Percentiles rank a stretch among this genome's conserved stretches.
Evolutionary conservation across 148 eudicot species (phyloP).

Genomic region (Rhododendron ferrugineum): DNA sequence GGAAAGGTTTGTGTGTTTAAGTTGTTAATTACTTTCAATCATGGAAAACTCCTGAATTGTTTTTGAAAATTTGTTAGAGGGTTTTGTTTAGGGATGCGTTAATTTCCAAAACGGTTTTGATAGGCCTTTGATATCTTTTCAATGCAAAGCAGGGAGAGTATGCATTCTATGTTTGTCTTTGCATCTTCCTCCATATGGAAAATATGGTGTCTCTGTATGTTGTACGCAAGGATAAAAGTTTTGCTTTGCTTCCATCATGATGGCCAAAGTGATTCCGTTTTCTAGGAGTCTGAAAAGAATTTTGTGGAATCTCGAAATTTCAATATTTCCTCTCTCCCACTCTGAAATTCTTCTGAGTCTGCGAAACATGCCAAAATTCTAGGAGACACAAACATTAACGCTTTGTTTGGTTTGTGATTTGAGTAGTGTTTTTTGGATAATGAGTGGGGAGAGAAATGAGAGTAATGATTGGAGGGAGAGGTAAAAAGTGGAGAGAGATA

Average conservation of each 20-base stretch:
- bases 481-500: too few relatives aligned
- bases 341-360: not conserved
- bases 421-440: too few relatives aligned
- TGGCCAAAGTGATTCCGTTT: not conserved
- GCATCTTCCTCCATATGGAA: not conserved
- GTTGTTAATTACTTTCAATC: not conserved
- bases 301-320: not conserved
- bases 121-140: not conserved
- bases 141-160: not conserved
- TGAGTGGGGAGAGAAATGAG: too few relatives aligned
- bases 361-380: not conserved
- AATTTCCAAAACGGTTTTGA: not conserved
- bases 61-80: not conserved
- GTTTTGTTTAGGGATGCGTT: not conserved
- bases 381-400: not conserved
- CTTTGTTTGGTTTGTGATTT: too few relatives aligned
- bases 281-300: not conserved
- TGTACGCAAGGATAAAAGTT: not conserved
- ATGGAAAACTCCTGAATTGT: not conserved
- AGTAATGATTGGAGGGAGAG: too few relatives aligned
- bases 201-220: not conserved
- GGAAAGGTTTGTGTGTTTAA: not conserved
- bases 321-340: not conserved
- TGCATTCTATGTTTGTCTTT: not conserved
- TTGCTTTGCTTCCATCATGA: not conserved